Evolutionary conservation across 2,329 filamentous ascomycete species (phyloP).

Genomic region (Pseudogymnoascus sp.): DNA sequence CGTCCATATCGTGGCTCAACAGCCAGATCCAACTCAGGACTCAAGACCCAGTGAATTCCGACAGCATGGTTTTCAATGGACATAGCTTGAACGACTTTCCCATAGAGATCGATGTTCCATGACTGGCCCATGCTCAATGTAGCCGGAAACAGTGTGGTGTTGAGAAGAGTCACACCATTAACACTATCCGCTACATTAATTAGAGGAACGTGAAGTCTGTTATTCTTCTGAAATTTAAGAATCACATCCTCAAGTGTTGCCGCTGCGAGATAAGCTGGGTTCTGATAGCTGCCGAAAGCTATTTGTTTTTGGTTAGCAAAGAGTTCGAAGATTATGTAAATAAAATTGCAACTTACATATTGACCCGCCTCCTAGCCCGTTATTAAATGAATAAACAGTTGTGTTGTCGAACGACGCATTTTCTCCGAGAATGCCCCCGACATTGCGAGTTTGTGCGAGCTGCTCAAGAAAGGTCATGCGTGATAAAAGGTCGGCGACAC

Average conservation of each 20-base stretch:
- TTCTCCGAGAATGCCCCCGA: not conserved
- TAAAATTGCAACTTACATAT: not conserved
- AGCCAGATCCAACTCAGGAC: conserved; percentile 29
- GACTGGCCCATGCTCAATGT: conserved; percentile 25
- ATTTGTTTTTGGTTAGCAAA: not conserved
- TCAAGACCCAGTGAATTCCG: conserved; percentile 31
- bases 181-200: conserved; percentile 27
- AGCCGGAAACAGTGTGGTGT: conserved; percentile 30
- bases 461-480: not conserved
- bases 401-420: not conserved
- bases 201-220: conserved; percentile 18
- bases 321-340: not conserved
- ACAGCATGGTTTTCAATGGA: conserved; percentile 29
- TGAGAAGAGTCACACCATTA: conserved; percentile 27
- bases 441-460: not conserved
- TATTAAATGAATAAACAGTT: not conserved
- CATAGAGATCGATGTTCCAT: conserved; percentile 29
- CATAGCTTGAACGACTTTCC: conserved; percentile 24
- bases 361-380: not conserved
- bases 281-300: not conserved
- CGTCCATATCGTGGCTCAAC: conserved; percentile 29
- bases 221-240: not conserved
- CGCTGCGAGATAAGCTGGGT: not conserved
- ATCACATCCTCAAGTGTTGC: not conserved
- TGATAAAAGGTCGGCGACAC: not conserved